Evolutionary conservation across 306 rosid species (phyloP).

Genomic region (Neltuma alba): DNA sequence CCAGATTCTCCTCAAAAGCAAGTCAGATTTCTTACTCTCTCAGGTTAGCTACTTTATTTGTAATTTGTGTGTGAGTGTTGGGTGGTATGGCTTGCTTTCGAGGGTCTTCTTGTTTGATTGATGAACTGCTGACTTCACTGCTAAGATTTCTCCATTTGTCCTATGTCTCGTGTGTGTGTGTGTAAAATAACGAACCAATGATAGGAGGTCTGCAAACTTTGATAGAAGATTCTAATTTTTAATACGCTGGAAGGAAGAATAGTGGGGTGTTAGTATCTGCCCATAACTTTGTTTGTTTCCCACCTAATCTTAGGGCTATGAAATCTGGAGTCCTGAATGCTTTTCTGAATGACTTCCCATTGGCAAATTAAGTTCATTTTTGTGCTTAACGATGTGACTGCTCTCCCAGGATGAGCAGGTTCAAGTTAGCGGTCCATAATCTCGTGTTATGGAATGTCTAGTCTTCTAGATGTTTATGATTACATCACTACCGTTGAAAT

Average conservation of each 20-base stretch:
- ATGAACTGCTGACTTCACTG: slow-evolving; percentile 15
- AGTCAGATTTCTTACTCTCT: slow-evolving; percentile 89
- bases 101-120: slow-evolving; percentile 8
- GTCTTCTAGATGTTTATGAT: not conserved
- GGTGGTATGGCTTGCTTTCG: slow-evolving; percentile 11
- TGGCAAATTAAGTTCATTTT: not conserved
- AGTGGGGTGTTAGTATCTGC: no score
- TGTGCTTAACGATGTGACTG: not conserved
- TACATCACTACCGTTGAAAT: not conserved
- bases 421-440: not conserved
- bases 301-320: no score
- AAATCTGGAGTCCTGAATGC: not conserved
- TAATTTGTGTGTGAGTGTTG: slow-evolving; percentile 26
- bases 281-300: no score
- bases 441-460: not conserved
- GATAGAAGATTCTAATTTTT: slow-evolving; percentile 2
- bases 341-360: not conserved
- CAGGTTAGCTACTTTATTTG: slow-evolving; percentile 59
- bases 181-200: not conserved
- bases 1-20: slow-evolving; percentile 99
- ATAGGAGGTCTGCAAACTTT: not conserved
- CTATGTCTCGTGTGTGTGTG: not conserved
- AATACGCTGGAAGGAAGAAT: not conserved
- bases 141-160: slow-evolving; percentile 21
- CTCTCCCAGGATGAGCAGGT: not conserved